Conservation (phyloP, 495 filamentous ascomycete species). For the Massariosphaeria phaeospora region DNA sequence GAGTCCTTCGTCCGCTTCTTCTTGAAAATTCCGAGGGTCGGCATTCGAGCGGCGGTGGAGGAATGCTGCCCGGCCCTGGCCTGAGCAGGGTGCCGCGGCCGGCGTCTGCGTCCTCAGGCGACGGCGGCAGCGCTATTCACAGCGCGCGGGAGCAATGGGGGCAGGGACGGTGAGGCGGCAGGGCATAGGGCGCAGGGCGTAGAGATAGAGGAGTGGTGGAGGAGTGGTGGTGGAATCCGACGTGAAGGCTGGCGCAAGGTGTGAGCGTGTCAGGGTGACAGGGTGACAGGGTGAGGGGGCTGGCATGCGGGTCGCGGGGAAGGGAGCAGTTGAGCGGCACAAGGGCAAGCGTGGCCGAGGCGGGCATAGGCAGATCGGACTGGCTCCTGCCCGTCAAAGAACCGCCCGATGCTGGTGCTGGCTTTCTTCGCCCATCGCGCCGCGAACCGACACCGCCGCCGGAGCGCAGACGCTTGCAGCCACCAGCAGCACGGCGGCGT, state of each 20-base stretch:
- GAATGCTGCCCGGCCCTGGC: constrained; percentile 31
- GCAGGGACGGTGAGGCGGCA: background rate
- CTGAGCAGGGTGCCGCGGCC: constrained; percentile 6
- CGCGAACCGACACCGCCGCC: too few species aligned
- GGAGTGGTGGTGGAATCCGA: background rate
- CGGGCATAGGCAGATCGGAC: too few species aligned
- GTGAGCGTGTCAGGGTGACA: too few species aligned
- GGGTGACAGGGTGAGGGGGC: background rate
- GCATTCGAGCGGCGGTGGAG: constrained; percentile 50
- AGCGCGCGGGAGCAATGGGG: constrained; percentile 1
- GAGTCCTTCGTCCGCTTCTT: constrained; percentile 92
- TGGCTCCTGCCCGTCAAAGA: too few species aligned
- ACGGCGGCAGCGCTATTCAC: background rate
- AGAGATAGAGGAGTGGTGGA: constrained; percentile 1
- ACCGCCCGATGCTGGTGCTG: too few species aligned
- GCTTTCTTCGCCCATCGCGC: too few species aligned
- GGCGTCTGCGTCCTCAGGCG: constrained; percentile 1
- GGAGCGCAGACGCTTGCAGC: too few species aligned
- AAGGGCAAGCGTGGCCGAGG: too few species aligned
- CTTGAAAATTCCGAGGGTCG: constrained; percentile 82
- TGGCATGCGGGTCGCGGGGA: background rate
- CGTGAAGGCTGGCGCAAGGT: background rate
- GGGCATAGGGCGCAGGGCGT: constrained; percentile 7
- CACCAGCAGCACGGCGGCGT: too few species aligned
- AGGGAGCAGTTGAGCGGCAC: background rate